Base-by-base conservation (phyloP, 2,329 filamentous ascomycete genomes). In the Xylariaceae sp. region DNA sequence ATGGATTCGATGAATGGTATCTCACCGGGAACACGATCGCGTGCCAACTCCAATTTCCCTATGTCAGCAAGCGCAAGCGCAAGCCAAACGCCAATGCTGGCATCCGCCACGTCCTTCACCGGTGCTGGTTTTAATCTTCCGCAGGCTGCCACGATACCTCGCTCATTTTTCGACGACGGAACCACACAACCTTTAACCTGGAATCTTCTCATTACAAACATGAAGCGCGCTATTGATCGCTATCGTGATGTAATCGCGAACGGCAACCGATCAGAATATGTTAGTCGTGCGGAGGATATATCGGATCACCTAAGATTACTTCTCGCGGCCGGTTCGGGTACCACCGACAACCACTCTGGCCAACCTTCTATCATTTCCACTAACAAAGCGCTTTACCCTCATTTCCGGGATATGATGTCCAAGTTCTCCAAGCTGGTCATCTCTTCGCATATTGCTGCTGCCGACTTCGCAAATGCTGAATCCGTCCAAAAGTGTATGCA, bases 361-460 rank as follows among this genome's bases (percentile, higher is more conserved):
- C 96, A 98, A 65, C 95, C 95, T 3, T 98, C 95, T n/a, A 97
- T 99, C 68, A 99, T 99, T 57, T 97, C 93, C 6, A 96, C 91
- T 4, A 99, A 99, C 79, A 98, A 98, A 73, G 90, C 92, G 0
- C 79, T 99, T 16, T 98, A 98, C 70, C 95, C 95, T 20, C 93
- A 98, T 74, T 99, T 99, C 75, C 84, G 95, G 51, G 95, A 98
- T 71, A 98, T 98, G 88, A 99, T 99, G 95, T 98, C 95, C 44
- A 93, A 96, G 67, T 99, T 99, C 73, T 98, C 95, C n/a, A 99
- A 99, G 73, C 81, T 99, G 9, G 95, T 99, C 44, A 88, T 99
- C 47, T 99, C 95, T 2, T 98, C 95, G 14, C 95, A 99, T 71
- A 97, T 99, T 71, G 95, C 95, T 40, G 92, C 93, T 5, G 91